phyloP scores from a whole-genome alignment of 306 rosid genomes.

The Acacia confusa region DNA sequence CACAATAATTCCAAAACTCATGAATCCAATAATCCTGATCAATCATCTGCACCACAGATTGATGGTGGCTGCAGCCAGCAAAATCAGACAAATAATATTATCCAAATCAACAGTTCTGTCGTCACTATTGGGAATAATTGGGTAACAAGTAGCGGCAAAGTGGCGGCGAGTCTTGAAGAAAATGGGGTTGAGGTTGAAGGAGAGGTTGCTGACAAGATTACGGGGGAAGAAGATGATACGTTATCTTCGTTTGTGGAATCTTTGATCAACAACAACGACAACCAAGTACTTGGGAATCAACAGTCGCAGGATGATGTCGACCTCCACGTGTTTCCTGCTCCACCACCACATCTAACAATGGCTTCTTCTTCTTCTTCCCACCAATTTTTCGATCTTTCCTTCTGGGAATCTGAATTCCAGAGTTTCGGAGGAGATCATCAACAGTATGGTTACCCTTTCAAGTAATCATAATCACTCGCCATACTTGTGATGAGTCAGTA shows the following conservation, averaged over 20 bases:
- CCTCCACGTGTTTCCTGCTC: neutral
- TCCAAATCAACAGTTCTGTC: neutral
- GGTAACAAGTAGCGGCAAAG: neutral
- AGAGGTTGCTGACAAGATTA: neutral
- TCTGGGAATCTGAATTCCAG: conserved; percentile 20
- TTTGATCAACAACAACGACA: conserved; percentile 52
- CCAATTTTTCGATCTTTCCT: conserved; percentile 6
- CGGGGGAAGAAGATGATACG: conserved; percentile 30
- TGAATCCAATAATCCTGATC: neutral
- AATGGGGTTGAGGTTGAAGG: neutral
- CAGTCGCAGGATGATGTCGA: neutral
- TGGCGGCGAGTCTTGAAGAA: neutral
- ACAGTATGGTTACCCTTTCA: neutral
- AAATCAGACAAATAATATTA: neutral
- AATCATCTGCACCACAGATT: conserved; percentile 2
- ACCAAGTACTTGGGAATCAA: neutral
- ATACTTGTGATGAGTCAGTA: neutral
- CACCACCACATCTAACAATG: neutral
- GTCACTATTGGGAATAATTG: neutral
- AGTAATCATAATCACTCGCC: neutral
- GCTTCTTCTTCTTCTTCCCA: neutral
- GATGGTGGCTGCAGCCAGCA: neutral
- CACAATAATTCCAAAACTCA: neutral
- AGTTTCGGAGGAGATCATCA: neutral
- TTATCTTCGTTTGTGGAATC: conserved; percentile 63